phyloP scores from a whole-genome alignment of 2,329 filamentous ascomycete species.

The Paraconiothyrium sp. region DNA sequence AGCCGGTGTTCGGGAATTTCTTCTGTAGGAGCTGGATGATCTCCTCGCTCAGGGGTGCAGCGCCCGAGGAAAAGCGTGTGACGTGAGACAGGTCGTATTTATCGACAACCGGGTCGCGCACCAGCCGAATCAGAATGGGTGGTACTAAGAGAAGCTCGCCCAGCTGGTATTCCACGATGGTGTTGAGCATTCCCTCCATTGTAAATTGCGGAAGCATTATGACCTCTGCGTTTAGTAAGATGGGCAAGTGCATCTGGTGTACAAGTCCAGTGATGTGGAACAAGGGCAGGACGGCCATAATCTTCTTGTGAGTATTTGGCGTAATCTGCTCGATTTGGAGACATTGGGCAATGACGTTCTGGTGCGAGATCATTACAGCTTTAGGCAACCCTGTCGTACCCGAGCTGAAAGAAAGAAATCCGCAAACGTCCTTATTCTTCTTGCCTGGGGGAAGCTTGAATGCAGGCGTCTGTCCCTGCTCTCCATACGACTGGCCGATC shows the following conservation, averaged over 20 bases:
- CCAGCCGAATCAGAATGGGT: slow-evolving; percentile 68
- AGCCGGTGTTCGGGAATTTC: slow-evolving; percentile 67
- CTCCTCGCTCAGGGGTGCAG: slow-evolving; percentile 67
- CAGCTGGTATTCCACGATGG: slow-evolving; percentile 58
- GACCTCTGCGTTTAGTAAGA: slow-evolving; percentile 71
- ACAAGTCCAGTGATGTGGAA: slow-evolving; percentile 51
- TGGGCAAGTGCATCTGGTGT: slow-evolving; percentile 66
- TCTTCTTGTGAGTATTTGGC: slow-evolving; percentile 52
- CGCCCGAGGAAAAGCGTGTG: slow-evolving; percentile 67
- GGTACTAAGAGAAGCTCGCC: slow-evolving; percentile 64
- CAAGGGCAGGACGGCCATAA: slow-evolving; percentile 45
- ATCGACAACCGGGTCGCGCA: slow-evolving; percentile 64
- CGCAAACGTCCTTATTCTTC: slow-evolving; percentile 66
- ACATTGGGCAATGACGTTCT: slow-evolving; percentile 63
- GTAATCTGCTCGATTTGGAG: slow-evolving; percentile 61
- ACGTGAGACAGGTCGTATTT: slow-evolving; percentile 67
- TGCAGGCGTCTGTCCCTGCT: slow-evolving; percentile 55
- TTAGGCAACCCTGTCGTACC: slow-evolving; percentile 52
- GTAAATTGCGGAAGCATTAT: slow-evolving; percentile 72
- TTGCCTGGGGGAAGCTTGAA: slow-evolving; percentile 63
- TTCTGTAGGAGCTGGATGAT: slow-evolving; percentile 65
- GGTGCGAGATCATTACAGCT: slow-evolving; percentile 48
- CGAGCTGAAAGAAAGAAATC: slow-evolving; percentile 54
- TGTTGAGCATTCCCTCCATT: slow-evolving; percentile 61
- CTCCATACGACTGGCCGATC: slow-evolving; percentile 54